phyloP scores from a whole-genome alignment of 306 rosid genomes.

The Herpetospermum pedunculosum region DNA sequence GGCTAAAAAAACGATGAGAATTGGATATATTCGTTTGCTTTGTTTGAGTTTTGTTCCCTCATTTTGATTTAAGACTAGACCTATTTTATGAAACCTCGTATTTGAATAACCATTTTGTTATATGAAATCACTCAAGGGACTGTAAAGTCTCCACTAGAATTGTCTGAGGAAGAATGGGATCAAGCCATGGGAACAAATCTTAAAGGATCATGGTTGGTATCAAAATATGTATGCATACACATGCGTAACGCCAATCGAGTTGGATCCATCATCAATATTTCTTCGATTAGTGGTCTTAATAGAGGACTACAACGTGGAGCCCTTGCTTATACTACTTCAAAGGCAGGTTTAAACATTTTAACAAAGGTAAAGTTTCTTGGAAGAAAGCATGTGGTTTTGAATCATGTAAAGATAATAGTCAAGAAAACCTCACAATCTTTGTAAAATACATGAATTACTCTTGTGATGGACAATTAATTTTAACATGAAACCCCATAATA shows the following conservation, averaged over 20 bases:
- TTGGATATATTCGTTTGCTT: too few species aligned
- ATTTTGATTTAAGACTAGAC: too few species aligned
- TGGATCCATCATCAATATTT: conserved; percentile 60
- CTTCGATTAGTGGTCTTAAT: conserved; percentile 45
- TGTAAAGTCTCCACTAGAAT: conserved; percentile 41
- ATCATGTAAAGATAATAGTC: too few species aligned
- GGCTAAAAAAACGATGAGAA: too few species aligned
- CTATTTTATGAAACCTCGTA: too few species aligned
- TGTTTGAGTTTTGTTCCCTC: too few species aligned
- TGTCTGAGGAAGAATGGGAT: conserved; percentile 70
- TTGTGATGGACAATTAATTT: too few species aligned
- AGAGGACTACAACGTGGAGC: conserved; percentile 59
- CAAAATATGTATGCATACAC: conserved; percentile 36
- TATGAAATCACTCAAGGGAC: too few species aligned
- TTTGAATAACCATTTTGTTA: too few species aligned
- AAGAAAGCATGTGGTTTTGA: neutral
- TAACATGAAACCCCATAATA: too few species aligned
- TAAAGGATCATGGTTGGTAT: conserved; percentile 63
- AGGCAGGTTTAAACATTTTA: conserved; percentile 36
- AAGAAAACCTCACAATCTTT: too few species aligned
- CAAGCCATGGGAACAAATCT: conserved; percentile 40
- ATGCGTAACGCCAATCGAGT: conserved; percentile 37
- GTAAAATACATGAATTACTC: too few species aligned
- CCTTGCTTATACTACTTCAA: conserved; percentile 46
- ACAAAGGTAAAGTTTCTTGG: conserved; percentile 34